Conservation (phyloP, 495 filamentous ascomycete species). For the Apiosordaria backusii region DNA sequence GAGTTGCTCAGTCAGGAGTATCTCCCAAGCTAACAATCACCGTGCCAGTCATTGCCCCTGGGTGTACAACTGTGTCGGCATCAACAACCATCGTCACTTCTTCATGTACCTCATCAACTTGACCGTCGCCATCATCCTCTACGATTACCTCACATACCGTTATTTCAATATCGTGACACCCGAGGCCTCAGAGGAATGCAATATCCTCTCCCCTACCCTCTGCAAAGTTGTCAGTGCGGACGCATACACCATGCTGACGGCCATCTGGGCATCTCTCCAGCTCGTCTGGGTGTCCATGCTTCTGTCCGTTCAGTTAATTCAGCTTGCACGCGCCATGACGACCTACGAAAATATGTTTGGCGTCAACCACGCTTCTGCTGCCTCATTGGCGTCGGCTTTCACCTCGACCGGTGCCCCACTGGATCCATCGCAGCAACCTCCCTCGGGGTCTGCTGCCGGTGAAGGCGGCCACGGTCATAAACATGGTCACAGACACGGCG, state of each 20-base stretch:
- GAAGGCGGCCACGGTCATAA: conserved; percentile 43
- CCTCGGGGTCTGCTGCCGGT: conserved; percentile 34
- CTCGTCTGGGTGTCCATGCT: conserved; percentile 95
- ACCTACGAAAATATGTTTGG: conserved; percentile 94
- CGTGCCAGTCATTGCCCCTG: conserved; percentile 97
- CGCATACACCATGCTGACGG: conserved; percentile 74
- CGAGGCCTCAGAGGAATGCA: conserved; percentile 54
- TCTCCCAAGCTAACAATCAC: too few relatives aligned
- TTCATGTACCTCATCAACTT: conserved; percentile 79
- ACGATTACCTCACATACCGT: conserved; percentile 46
- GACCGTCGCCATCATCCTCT: conserved; percentile 67
- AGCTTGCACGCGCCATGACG: conserved; percentile 86
- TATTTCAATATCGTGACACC: conserved; percentile 38
- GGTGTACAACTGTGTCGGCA: conserved; percentile 92
- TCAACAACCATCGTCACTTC: conserved; percentile 95
- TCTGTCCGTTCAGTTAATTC: conserved; percentile 83
- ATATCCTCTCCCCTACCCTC: conserved; percentile 66
- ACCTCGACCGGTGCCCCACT: conserved; percentile 75
- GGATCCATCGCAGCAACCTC: conserved; percentile 38
- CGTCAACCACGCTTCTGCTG: conserved; percentile 52
- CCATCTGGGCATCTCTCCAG: conserved; percentile 75
- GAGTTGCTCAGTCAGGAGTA: too few relatives aligned
- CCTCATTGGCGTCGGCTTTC: conserved; percentile 73
- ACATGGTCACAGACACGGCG: conserved; percentile 49
- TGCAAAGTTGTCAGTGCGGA: conserved; percentile 75